Evolutionary conservation across 1,139 yeast species (phyloP), one percentile per base, ranked within the genome.

Genomic region (Candida tetrigidarum): DNA sequence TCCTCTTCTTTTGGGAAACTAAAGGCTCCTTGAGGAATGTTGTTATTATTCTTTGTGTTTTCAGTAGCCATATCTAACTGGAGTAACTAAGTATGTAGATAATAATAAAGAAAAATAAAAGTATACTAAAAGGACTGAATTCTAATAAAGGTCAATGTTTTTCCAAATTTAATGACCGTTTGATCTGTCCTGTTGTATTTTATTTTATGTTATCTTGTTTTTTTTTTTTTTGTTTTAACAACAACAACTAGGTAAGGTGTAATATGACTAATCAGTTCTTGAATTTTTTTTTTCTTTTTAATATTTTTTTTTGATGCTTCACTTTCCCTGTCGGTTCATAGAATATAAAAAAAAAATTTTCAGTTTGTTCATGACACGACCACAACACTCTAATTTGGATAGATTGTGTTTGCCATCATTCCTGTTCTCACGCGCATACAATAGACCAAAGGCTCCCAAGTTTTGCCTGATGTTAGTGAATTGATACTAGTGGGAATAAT

Each of bases 1-100:
- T 87, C 95, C 71, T 93, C 99, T 62, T 91, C 97, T 56, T 73
- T 78, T 43, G 98, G 90, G 73, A 93, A 93, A 59, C 85, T 78
- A 58, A 72, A 74, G 51, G 76, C 74, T 46, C 63, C 60, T 25
- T 43, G 47, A 8, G 54, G 53, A 29, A 41, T 19, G 15, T 41
- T 46, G 26, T 27, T 37, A 15, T 19, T 30, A 27, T 41, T 46
- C 22, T 23, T 39, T 11, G 39, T 15, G 9, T 39, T 36, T 27
- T 43, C 38, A 55, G 68, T 73, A 47, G 70, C 55, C 75, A 69
- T 69, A 41, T 35, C 26, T 36, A 32, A 32, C 25, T n/a, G n/a
- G n/a, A n/a, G n/a, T n/a, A n/a, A n/a, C n/a, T n/a, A n/a, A n/a
- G n/a, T n/a, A n/a, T n/a, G n/a, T n/a, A n/a, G n/a, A n/a, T n/a